Conservation (phyloP, 208 protist species). For the Leishmania mexicana region DNA sequence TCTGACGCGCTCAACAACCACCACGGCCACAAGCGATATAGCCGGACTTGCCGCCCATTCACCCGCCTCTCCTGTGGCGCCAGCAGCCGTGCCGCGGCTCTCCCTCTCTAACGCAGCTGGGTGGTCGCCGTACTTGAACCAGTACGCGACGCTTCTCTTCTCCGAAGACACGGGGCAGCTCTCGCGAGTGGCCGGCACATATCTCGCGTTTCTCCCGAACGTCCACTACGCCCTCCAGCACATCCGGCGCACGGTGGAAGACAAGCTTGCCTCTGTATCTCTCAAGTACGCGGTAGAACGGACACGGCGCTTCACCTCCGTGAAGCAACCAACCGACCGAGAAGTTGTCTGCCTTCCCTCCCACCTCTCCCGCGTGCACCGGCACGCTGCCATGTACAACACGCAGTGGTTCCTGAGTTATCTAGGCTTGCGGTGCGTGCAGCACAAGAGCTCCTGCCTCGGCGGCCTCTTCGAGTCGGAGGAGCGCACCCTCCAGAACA, state of each 20-base stretch:
- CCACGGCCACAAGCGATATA: background rate
- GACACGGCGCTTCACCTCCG: constrained; percentile 22
- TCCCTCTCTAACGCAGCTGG: constrained; percentile 15
- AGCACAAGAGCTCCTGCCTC: constrained; percentile 18
- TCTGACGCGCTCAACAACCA: background rate
- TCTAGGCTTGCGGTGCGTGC: constrained; percentile 29
- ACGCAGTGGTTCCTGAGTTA: constrained; percentile 37
- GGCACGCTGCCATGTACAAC: constrained; percentile 28
- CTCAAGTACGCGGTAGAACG: constrained; percentile 35
- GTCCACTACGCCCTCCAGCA: constrained; percentile 16
- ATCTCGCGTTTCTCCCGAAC: constrained; percentile 21
- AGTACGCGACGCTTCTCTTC: constrained; percentile 27
- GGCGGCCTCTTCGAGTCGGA: constrained; percentile 9
- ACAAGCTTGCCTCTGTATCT: constrained; percentile 21
- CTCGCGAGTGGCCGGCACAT: constrained; percentile 14
- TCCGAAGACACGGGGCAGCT: constrained; percentile 16
- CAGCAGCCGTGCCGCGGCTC: background rate
- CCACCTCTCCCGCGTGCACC: constrained; percentile 13
- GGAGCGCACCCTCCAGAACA: constrained; percentile 19
- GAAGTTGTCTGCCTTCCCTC: constrained; percentile 41
- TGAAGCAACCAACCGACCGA: constrained; percentile 15
- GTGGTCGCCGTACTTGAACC: constrained; percentile 19
- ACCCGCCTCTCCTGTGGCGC: background rate
- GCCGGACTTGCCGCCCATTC: background rate
- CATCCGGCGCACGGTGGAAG: constrained; percentile 5